Evolutionary conservation across 371 early-diverging fungal species (phyloP), one percentile per base, ranked within the genome.

Genomic region (Mortierella sp.): DNA sequence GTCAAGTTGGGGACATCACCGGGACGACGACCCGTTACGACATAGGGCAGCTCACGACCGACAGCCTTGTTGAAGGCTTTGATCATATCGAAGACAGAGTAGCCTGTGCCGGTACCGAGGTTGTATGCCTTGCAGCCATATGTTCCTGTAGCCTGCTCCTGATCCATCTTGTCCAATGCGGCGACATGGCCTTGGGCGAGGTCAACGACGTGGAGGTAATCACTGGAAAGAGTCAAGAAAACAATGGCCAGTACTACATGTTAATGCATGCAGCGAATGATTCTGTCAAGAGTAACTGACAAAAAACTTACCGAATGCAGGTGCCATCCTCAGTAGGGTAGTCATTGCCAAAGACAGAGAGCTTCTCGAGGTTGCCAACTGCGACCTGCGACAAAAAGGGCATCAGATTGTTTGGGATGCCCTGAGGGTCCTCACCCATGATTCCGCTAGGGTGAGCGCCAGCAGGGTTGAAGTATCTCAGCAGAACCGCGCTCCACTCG

Each of bases 401-500:
- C 91, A 96, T 93, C 62, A 96, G 83, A 80, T 96, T 96, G 82
- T 91, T 90, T 30, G 96, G 95, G 27, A 90, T 78, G 67, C 91
- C 92, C 60, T 81, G 82, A 19, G 94, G 94, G 68, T 93, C 90
- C 70, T 96, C 96, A 57, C 96, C 96, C 83, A 96, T 88, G 58
- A 85, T 82, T 37, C 95, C 96, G 28, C 92, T 89, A 28, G 89
- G 86, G 78, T 95, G 96, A 1, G 96, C 96, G 51, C 93, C 93
- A 2, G 92, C 90, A 26, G 96, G 96, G 82, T 96, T 96, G 60
- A 96, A 96, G 86, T 95, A 96, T 46, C 96, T 83, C 46, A 95
- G 83, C 48, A 94, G 78, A 51, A 88, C 86, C 12, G 90, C 92
- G 48, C 86, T 90, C 91, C 89, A 92, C 23, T 84, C 84, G 14